Base-by-base conservation (phyloP, 352 stramenopile genomes). In the Phytophthora pisi region DNA sequence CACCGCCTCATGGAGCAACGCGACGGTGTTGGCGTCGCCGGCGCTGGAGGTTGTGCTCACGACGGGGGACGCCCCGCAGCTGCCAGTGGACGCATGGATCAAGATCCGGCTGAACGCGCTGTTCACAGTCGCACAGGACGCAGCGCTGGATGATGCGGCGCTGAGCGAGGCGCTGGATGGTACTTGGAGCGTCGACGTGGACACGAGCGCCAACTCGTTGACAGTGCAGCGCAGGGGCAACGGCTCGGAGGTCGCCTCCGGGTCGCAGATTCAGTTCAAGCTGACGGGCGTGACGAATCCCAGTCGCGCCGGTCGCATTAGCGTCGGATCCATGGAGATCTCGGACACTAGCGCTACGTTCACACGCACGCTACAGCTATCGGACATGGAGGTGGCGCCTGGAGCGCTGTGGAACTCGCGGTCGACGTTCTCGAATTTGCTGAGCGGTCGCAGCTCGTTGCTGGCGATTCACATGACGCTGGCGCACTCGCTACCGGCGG, bases 391-490 rank as follows among this genome's bases (percentile, higher is more conserved):
- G 38, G 77, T 89, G 36, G 18, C 64, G 9, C 77, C 78, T 4
- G 77, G 81, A 24, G 36, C 5, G 3, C 51, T 81, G 20, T 76
- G 66, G 69, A 75, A 76, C 11, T 38, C 66, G 11, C 50, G 65
- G 4, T 4, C 74, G 15, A 40, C 31, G 10, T 66, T 79, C 10
- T 63, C 60, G 34, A 75, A 70, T 54, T 40, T 74, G 5, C 47
- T 90, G 20, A 86, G 77, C 20, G 82, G 82, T n/a, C 65, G 83
- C 23, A 58, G 18, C 13, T 66, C 76, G 3, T 63, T 72, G 15
- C 36, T 90, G 11, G 45, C 38, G 1, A 54, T 86, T 20, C 53
- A 62, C 0, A 46, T 87, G 26, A 80, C 68, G 6, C 68, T 77
- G 15, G 52, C 67, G 2, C 66, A 86, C 30, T 40, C 20, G 7